Conservation (phyloP, 768 basidiomycete species). For the Podaxis sp. region DNA sequence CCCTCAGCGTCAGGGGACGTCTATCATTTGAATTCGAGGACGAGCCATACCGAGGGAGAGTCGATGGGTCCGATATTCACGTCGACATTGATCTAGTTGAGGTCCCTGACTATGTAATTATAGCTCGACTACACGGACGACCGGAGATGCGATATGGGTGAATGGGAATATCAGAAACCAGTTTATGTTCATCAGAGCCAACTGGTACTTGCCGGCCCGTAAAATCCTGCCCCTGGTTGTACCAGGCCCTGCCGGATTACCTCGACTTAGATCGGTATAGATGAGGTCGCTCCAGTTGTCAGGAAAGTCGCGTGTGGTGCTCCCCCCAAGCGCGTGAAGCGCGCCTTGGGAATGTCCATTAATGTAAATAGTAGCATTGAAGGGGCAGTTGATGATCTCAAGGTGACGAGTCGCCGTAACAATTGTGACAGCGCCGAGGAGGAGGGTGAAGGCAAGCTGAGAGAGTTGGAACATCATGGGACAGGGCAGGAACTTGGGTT, state of each 20-base stretch:
- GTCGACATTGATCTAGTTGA: constrained; percentile 21
- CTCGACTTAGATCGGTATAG: constrained; percentile 21
- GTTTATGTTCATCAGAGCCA: background rate
- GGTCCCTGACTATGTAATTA: constrained; percentile 24
- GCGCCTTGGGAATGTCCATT: constrained; percentile 19
- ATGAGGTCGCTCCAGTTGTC: constrained; percentile 21
- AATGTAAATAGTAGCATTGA: constrained; percentile 19
- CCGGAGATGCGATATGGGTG: background rate
- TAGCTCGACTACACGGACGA: constrained; percentile 12
- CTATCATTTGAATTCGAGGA: background rate
- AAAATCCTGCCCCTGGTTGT: constrained; percentile 22
- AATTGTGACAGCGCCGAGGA: background rate
- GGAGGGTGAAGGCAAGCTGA: background rate
- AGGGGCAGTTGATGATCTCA: constrained; percentile 22
- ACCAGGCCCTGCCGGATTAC: constrained; percentile 17
- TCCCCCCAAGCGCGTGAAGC: constrained; percentile 16
- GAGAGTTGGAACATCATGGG: background rate
- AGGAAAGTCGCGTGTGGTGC: constrained; percentile 12
- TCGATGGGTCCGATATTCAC: constrained; percentile 16
- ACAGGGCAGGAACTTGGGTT: background rate
- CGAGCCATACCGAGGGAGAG: constrained; percentile 16
- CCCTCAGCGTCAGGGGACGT: background rate
- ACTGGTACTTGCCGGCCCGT: constrained; percentile 12
- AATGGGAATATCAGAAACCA: background rate
- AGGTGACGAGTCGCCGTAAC: constrained; percentile 13